These are phyloP conservation scores for Penicillium psychrofluorescens DNA, from an alignment of 495 filamentous ascomycete species.

Conservation along the genomic window DNA sequence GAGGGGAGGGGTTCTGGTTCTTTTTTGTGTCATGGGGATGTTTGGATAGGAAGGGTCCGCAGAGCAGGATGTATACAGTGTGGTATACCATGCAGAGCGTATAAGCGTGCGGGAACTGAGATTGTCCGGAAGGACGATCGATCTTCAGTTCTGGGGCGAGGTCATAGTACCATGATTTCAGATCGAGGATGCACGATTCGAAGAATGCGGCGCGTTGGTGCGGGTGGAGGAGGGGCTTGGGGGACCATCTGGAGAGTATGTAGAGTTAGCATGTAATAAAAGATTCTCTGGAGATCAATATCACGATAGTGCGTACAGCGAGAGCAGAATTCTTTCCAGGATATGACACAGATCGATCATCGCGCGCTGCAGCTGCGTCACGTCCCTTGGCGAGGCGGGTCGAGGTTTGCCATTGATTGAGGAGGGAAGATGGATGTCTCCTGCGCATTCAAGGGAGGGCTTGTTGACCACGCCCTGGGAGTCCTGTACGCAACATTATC, in stretches of 20 bases:
- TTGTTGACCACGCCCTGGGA: conserved; percentile 22
- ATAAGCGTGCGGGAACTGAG: conserved; percentile 18
- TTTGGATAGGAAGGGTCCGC: conserved; percentile 13
- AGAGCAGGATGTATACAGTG: conserved; percentile 15
- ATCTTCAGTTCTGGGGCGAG: conserved; percentile 14
- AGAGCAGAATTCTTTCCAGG: conserved; percentile 19
- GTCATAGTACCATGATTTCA: conserved; percentile 23
- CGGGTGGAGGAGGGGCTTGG: conserved; percentile 14
- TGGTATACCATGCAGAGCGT: conserved; percentile 25
- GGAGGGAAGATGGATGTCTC: conserved; percentile 3
- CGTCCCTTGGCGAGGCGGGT: conserved; percentile 9
- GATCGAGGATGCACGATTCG: conserved; percentile 18
- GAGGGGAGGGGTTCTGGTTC: neutral
- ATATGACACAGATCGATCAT: conserved; percentile 22
- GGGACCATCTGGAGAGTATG: conserved; percentile 14
- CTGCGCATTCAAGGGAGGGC: conserved; percentile 12
- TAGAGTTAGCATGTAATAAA: neutral
- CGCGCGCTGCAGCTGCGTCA: conserved; percentile 13
- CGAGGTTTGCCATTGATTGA: conserved; percentile 12
- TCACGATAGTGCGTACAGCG: conserved; percentile 9
- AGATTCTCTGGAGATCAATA: no score
- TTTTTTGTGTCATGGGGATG: neutral
- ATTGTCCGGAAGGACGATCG: conserved; percentile 7
- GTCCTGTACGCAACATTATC: conserved; percentile 7
- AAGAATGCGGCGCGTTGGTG: conserved; percentile 15